Percentiles rank a stretch among this genome's conserved stretches.
These are phyloP conservation scores for Penicillium crustosum DNA, from an alignment of 2,329 filamentous ascomycete genomes.

Conservation along the genomic window DNA sequence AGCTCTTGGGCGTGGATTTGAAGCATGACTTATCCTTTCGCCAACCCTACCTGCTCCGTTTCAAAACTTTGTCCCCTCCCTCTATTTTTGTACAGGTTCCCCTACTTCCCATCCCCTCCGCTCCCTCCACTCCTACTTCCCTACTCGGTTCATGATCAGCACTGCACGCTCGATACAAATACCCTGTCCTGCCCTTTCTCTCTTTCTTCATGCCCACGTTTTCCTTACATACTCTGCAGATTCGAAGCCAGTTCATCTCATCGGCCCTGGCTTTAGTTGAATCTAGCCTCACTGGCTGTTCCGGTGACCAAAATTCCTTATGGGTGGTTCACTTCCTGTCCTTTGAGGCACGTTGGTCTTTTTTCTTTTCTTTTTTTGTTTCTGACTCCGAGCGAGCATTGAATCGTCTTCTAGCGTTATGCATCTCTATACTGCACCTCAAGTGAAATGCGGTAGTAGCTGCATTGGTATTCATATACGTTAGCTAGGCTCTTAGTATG, in stretches of 20 bases:
- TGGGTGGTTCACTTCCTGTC: constrained; percentile 14
- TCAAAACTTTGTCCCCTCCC: neutral
- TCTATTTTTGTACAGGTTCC: constrained; percentile 6
- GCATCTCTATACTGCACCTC: constrained; percentile 14
- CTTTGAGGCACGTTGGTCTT: constrained; percentile 4
- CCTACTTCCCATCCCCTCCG: constrained; percentile 3
- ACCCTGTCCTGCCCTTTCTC: constrained; percentile 27
- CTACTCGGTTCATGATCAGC: constrained; percentile 28
- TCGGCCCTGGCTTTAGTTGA: neutral
- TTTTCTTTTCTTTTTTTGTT: neutral
- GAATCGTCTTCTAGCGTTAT: constrained; percentile 19
- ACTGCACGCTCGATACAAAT: constrained; percentile 34
- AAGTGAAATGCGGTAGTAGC: constrained; percentile 10
- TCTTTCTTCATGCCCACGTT: constrained; percentile 14
- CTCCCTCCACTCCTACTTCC: neutral
- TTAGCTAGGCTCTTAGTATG: neutral
- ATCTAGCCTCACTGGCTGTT: constrained; percentile 3
- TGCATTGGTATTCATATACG: neutral
- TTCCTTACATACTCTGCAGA: constrained; percentile 33
- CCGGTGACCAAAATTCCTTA: constrained; percentile 10
- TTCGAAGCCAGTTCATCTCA: constrained; percentile 33
- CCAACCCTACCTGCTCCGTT: neutral
- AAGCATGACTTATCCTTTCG: neutral
- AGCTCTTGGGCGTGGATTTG: neutral
- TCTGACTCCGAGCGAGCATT: constrained; percentile 20